phyloP scores from a whole-genome alignment of 805 yeast genomes.

The Yamadazyma paraphyllophila region DNA sequence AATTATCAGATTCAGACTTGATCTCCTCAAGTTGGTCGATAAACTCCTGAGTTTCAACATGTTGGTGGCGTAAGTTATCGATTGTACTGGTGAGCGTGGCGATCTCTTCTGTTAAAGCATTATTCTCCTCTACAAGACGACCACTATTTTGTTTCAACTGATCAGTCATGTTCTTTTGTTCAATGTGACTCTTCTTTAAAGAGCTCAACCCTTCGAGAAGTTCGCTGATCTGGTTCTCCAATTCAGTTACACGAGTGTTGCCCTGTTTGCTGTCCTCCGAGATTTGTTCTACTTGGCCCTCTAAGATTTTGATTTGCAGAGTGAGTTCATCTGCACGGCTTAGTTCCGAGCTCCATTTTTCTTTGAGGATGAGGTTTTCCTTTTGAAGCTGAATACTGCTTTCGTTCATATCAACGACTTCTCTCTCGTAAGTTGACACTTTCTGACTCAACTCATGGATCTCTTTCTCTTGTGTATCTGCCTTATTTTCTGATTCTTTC shows the following conservation, averaged over 20 bases:
- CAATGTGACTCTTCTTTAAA: not conserved
- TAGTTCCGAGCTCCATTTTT: not conserved
- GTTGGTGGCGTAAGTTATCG: no score
- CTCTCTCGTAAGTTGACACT: no score
- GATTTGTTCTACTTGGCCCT: not conserved
- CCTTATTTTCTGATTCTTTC: not conserved
- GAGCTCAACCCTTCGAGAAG: not conserved
- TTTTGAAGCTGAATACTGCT: not conserved
- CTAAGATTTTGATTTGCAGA: no score
- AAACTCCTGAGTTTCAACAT: not conserved
- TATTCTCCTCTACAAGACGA: not conserved
- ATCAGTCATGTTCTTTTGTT: not conserved
- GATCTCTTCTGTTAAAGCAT: not conserved
- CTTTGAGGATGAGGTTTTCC: not conserved
- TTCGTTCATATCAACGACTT: no score
- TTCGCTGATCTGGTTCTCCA: not conserved
- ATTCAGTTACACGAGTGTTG: not conserved
- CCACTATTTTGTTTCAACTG: not conserved
- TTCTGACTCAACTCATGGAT: not conserved
- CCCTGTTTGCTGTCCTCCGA: not conserved
- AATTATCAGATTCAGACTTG: slow-evolving; percentile 3
- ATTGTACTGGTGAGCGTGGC: not conserved
- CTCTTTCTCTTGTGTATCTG: not conserved
- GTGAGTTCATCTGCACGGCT: no score
- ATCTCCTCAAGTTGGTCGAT: slow-evolving; percentile 4